Percentiles rank a stretch among this genome's conserved stretches.
Evolutionary conservation across 257 asterid genomes (phyloP).

Genomic region (Solanum chiquidenum): DNA sequence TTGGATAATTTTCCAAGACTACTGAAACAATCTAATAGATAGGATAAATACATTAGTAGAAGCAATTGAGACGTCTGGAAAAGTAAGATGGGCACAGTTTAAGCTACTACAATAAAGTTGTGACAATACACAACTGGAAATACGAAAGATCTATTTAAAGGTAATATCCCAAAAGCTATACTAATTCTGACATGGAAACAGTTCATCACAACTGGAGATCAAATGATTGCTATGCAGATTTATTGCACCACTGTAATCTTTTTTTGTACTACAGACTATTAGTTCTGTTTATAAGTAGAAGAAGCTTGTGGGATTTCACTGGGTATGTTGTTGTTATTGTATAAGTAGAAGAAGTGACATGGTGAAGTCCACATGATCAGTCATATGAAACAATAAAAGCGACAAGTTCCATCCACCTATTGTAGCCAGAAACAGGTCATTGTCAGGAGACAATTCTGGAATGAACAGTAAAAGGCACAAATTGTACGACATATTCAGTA

Average conservation of each 20-base stretch:
- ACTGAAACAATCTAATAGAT: slow-evolving; percentile 79
- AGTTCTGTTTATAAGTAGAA: not conserved
- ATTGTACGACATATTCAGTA: not conserved
- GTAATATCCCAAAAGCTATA: not conserved
- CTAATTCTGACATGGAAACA: not conserved
- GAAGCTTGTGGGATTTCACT: not conserved
- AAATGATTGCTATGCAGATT: not conserved
- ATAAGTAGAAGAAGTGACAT: not conserved
- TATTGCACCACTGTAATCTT: not conserved
- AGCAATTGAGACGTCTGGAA: not conserved
- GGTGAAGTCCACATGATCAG: not conserved
- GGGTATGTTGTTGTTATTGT: not conserved
- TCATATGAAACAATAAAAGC: not conserved
- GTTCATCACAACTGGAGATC: not conserved
- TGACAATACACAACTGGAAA: not conserved
- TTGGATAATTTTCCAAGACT: slow-evolving; percentile 80
- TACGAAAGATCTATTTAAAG: not conserved
- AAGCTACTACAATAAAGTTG: not conserved
- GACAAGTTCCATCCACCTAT: not conserved
- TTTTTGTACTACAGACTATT: not conserved
- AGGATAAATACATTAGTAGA: not conserved
- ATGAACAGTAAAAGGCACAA: not conserved
- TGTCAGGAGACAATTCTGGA: not conserved
- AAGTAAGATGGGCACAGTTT: not conserved
- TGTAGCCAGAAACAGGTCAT: not conserved